phyloP scores from a whole-genome alignment of 176 grass and related monocot species.

The Panicum miliaceum region DNA sequence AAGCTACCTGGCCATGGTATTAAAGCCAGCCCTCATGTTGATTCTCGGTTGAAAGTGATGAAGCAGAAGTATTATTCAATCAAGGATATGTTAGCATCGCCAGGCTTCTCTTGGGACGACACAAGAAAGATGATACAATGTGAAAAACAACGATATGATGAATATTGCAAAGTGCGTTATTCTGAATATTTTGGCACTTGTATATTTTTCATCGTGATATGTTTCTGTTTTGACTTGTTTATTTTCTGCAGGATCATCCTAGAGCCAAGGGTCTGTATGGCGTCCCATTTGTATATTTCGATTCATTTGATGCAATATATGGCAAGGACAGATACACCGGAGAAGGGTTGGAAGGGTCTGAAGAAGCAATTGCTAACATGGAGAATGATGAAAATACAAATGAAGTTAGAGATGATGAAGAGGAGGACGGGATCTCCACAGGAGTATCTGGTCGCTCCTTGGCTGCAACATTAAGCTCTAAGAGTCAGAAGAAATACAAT shows the following conservation, averaged over 20 bases:
- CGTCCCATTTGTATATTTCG: slow-evolving; percentile 46
- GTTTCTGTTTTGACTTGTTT: slow-evolving; percentile 31
- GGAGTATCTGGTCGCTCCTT: slow-evolving; percentile 25
- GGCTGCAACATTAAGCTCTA: slow-evolving; percentile 24
- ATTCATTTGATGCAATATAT: slow-evolving; percentile 47
- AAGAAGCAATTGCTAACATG: slow-evolving; percentile 35
- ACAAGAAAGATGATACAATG: slow-evolving; percentile 37
- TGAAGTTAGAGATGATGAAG: slow-evolving; percentile 44
- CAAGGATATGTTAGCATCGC: slow-evolving; percentile 50
- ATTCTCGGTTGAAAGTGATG: slow-evolving; percentile 51
- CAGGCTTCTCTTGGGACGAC: slow-evolving; percentile 47
- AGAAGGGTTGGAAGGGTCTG: slow-evolving; percentile 46
- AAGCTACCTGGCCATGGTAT: slow-evolving; percentile 49
- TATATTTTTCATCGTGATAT: neutral
- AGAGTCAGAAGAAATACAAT: slow-evolving; percentile 25
- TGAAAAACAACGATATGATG: slow-evolving; percentile 40
- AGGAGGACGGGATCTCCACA: slow-evolving; percentile 18
- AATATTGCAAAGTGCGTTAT: slow-evolving; percentile 39
- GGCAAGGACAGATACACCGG: slow-evolving; percentile 38
- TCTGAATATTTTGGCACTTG: neutral
- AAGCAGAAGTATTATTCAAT: slow-evolving; percentile 51
- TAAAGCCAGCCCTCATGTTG: slow-evolving; percentile 49
- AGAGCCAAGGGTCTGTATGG: slow-evolving; percentile 53
- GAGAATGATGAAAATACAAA: slow-evolving; percentile 47
- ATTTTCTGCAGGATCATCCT: slow-evolving; percentile 50